These are phyloP conservation scores for Berberis vulgaris DNA, from an alignment of 164 flowering plant species.

Conservation along the genomic window DNA sequence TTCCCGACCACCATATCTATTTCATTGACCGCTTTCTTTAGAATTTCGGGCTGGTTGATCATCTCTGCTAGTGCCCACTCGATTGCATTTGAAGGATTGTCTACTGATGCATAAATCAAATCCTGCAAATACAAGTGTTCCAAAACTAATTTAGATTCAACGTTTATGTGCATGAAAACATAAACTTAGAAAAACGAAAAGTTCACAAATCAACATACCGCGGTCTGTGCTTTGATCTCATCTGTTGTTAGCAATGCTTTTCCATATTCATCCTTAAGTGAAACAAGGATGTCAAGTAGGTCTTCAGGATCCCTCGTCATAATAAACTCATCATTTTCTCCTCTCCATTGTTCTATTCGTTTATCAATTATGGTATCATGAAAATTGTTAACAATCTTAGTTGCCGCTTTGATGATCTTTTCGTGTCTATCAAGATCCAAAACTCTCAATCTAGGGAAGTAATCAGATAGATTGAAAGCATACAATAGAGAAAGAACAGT, in stretches of 20 bases:
- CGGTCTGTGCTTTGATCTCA: slow-evolving; percentile 27
- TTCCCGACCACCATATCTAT: slow-evolving; percentile 19
- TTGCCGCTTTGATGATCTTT: slow-evolving; percentile 18
- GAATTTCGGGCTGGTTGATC: slow-evolving; percentile 25
- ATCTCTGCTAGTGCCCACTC: slow-evolving; percentile 32
- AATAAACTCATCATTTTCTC: not conserved
- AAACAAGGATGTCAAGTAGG: slow-evolving; percentile 22
- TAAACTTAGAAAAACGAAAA: not conserved
- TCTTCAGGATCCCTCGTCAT: slow-evolving; percentile 16
- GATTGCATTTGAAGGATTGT: slow-evolving; percentile 25
- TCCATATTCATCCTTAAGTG: slow-evolving; percentile 13
- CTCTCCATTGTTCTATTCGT: slow-evolving; percentile 25
- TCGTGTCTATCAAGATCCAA: slow-evolving; percentile 41
- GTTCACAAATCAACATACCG: slow-evolving; percentile 15
- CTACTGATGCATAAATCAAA: slow-evolving; percentile 24
- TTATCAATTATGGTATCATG: slow-evolving; percentile 23
- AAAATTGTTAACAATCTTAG: slow-evolving; percentile 11
- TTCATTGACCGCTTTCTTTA: slow-evolving; percentile 18
- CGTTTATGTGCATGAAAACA: not conserved
- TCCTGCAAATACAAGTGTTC: slow-evolving; percentile 14
- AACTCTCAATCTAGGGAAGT: slow-evolving; percentile 16
- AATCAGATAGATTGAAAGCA: slow-evolving; percentile 23
- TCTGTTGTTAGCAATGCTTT: slow-evolving; percentile 18
- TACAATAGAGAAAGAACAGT: slow-evolving; percentile 13
- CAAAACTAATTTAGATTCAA: not conserved